Base-by-base conservation (phyloP, 2,329 filamentous ascomycete genomes). In the Drechslerella coelobrocha region DNA sequence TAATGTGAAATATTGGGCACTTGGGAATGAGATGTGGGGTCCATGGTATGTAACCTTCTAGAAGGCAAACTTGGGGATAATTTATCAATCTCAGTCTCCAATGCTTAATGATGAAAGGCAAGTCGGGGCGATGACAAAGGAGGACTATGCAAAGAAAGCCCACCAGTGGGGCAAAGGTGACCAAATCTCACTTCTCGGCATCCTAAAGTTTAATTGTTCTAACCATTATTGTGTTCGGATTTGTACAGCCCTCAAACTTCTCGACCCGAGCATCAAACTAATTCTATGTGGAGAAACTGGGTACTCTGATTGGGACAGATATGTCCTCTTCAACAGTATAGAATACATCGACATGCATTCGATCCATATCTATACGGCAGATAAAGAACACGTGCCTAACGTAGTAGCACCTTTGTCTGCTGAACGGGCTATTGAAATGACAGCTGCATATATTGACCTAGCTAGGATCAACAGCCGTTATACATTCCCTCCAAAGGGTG, bases 1-100 rank as follows among this genome's bases (percentile, higher is more conserved):
- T 79, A 87, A 88, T 68, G 85, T 84, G 75, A 91, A 90, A 79
- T 93, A 92, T 82, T 94, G 90, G 90, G 89, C 89, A 1, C 84
- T 94, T 24, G 90, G 90, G 8, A 94, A 94, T 79, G 86, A 88
- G 75, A 83, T 83, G 61, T 74, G 73, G 50, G 72, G 74, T 12
- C 68, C 69, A 45, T 74, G 82, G 82, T 69, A 59, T 24, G 65
- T 52, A 27, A 26, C 19, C 6, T 14, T 43, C 12, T 17, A 39
- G 12, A n/a, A 6, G 12, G 34, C n/a, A 41, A 14, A 21, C 41
- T 1, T 14, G 5, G 10, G 1, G 10, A 34, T 43, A n/a, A n/a
- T 21, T 19, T 17, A 7, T 9, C 24, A 45, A 23, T 17, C 29
- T 12, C 5, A 19, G 10, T 21, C 21, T 47, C n/a, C 39, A 31